These are phyloP conservation scores for Tolypocladium tundrense DNA, from an alignment of 2,329 filamentous ascomycete genomes.

Conservation along the genomic window DNA sequence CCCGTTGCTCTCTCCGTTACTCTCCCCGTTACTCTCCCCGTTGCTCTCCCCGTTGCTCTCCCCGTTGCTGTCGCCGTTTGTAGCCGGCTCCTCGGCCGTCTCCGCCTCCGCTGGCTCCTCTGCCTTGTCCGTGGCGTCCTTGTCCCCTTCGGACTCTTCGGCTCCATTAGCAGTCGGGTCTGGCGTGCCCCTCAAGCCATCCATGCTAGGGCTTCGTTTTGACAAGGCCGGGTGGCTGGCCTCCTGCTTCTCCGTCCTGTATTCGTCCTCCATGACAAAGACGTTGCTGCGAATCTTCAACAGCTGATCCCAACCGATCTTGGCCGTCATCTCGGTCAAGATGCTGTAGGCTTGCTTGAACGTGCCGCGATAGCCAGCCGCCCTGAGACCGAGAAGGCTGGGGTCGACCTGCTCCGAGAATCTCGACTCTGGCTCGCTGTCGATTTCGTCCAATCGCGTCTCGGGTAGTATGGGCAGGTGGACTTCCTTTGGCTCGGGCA, in stretches of 20 bases:
- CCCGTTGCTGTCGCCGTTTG: conserved; percentile 14
- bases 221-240: conserved; percentile 32
- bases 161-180: conserved; percentile 43
- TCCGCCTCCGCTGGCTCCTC: neutral
- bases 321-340: conserved; percentile 88
- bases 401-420: conserved; percentile 81
- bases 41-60: conserved; percentile 18
- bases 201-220: conserved; percentile 68
- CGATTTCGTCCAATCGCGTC: conserved; percentile 89
- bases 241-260: conserved; percentile 75
- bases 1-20: conserved; percentile 19
- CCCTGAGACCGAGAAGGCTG: conserved; percentile 74
- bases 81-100: too few relatives aligned
- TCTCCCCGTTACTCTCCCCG: conserved; percentile 9
- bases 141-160: conserved; percentile 19
- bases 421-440: conserved; percentile 75
- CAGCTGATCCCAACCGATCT: conserved; percentile 96
- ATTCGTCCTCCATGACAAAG: conserved; percentile 99
- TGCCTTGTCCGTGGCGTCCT: neutral
- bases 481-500: conserved; percentile 87
- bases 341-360: conserved; percentile 93
- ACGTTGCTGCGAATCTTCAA: conserved; percentile 92
- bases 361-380: conserved; percentile 84
- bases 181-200: conserved; percentile 64
- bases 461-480: conserved; percentile 80